Base-by-base conservation (phyloP, 2,329 filamentous ascomycete genomes). In the Xylaria sp. region DNA sequence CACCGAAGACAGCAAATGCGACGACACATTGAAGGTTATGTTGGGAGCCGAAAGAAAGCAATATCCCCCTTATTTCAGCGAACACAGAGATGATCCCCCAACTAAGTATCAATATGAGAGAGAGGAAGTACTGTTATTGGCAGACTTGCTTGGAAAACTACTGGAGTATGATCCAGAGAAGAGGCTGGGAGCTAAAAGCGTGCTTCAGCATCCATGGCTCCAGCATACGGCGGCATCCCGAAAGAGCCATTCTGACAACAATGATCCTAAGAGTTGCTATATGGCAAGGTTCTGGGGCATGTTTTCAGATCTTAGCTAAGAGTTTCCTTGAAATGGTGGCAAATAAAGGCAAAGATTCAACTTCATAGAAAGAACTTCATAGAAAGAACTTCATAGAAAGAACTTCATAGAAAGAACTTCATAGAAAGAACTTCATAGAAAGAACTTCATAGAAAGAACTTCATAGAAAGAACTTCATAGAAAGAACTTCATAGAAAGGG, bases 191-290 rank as follows among this genome's bases (percentile, higher is more conserved):
- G 57, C 56, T 10, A 25, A 33, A 3, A 6, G 48, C n/a, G 25
- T 23, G n/a, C 46, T 69, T 4, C 31, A 31, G n/a, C 67, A 71
- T 41, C 13, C n/a, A 3, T 71, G 69, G 69, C 69, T 71, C 43
- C n/a, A 28, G 23, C 23, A 49, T 49, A 49, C 46, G 2, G 41
- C 41, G 2, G 41, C 41, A 18, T 46, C 41, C 4, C 41, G 6
- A 46, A 46, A 46, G 15, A 46, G 15, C 6, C 41, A 2, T 46
- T 46, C 41, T 7, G 2, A n/a, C 2, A 7, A 1, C 6, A 46
- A 7, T n/a, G 18, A 7, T 46, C 5, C 7, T 46, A 5, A 6
- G 15, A 5, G 28, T 28, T 28, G 28, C 7, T n/a, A n/a, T 46
- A n/a, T n/a, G 15, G 8, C 18, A 46, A 46, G 4, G 41, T 3